Conservation (phyloP, 306 rosid genomes). For the Begonia loranthoides region DNA sequence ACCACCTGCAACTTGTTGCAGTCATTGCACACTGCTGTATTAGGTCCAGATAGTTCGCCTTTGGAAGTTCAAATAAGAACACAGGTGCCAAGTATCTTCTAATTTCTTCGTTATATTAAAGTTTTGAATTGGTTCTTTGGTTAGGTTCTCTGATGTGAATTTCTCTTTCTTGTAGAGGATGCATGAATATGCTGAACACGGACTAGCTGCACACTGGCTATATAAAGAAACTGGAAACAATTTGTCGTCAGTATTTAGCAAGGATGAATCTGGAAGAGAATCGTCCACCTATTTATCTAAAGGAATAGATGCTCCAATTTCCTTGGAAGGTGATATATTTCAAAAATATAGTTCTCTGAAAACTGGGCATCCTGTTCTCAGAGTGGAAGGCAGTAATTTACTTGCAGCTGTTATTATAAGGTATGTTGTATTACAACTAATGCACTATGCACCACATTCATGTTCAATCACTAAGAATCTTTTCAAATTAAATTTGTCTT, state of each 20-base stretch:
- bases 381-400: slow-evolving; percentile 92
- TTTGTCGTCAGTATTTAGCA: slow-evolving; percentile 25
- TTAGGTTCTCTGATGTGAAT: no score
- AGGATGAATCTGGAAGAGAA: slow-evolving; percentile 50
- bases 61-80: slow-evolving; percentile 98
- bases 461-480: slow-evolving; percentile 4
- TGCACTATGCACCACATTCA: not conserved
- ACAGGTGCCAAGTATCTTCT: slow-evolving; percentile 37
- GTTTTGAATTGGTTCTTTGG: slow-evolving; percentile 2
- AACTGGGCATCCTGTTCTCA: slow-evolving; percentile 88
- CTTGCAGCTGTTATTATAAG: slow-evolving; percentile 80
- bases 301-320: slow-evolving; percentile 40
- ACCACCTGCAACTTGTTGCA: slow-evolving; percentile 21
- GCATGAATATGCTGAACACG: slow-evolving; percentile 96
- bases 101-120: slow-evolving; percentile 1
- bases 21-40: slow-evolving; percentile 97
- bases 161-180: slow-evolving; percentile 40
- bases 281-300: slow-evolving; percentile 38
- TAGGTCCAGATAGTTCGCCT: slow-evolving; percentile 83
- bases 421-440: slow-evolving; percentile 18
- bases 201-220: slow-evolving; percentile 99
- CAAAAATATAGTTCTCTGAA: slow-evolving; percentile 54
- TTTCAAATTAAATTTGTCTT: slow-evolving; percentile 14
- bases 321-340: slow-evolving; percentile 28
- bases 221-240: slow-evolving; percentile 77